Conservation (phyloP, 129 eudicot species). For the Tanacetum coccineum region DNA sequence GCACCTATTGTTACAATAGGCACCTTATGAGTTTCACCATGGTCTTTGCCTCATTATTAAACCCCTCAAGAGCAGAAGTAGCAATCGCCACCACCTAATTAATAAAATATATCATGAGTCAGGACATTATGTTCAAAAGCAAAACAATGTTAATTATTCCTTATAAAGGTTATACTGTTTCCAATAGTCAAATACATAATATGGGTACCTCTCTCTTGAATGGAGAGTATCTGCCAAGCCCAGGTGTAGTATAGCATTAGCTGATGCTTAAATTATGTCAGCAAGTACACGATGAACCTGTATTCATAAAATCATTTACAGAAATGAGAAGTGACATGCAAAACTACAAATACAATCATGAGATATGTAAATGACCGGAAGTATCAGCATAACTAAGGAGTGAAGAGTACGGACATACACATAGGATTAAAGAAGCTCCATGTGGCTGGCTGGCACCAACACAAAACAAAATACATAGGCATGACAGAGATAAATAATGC, state of each 20-base stretch:
- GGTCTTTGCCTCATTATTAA: slow-evolving; percentile 78
- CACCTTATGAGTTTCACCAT: too few relatives aligned
- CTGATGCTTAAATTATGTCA: slow-evolving; percentile 88
- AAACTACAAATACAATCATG: too few relatives aligned
- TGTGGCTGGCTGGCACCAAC: slow-evolving; percentile 11
- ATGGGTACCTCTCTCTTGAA: slow-evolving; percentile 90
- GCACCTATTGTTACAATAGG: too few relatives aligned
- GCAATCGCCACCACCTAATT: slow-evolving; percentile 89
- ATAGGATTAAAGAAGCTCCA: slow-evolving; percentile 5
- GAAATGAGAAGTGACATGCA: not conserved
- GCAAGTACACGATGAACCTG: slow-evolving; percentile 98
- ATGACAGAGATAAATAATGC: slow-evolving; percentile 4
- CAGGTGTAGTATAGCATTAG: slow-evolving; percentile 98
- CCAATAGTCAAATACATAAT: slow-evolving; percentile 5
- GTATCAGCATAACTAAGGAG: not conserved
- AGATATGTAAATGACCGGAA: too few relatives aligned
- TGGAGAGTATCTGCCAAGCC: slow-evolving; percentile 96
- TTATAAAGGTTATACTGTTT: not conserved
- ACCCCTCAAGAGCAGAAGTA: slow-evolving; percentile 80
- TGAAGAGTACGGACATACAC: not conserved
- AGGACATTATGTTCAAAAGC: not conserved
- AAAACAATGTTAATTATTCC: not conserved
- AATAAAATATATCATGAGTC: not conserved
- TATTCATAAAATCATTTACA: slow-evolving; percentile 13
- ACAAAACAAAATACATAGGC: not conserved